Percentiles rank a stretch among this genome's conserved stretches.
Evolutionary conservation across 2,329 filamentous ascomycete species (phyloP).

Genomic region (Aspergillus sp.): DNA sequence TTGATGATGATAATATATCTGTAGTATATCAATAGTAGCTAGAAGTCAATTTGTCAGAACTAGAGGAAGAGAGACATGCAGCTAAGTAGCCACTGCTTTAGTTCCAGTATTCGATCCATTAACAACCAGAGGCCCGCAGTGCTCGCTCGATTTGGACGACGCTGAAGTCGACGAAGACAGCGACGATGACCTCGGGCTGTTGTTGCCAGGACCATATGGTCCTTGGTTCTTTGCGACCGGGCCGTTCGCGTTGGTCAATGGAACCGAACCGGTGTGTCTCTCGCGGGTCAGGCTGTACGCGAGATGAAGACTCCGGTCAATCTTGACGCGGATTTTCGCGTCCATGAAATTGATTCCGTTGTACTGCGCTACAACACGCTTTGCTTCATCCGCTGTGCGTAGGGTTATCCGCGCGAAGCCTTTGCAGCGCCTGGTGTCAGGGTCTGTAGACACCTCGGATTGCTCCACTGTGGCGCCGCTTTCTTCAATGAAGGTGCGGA

Average conservation of each 20-base stretch:
- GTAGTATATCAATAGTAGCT: no score
- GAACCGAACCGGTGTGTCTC: background rate
- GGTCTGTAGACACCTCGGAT: slow-evolving; percentile 34
- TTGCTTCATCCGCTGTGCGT: slow-evolving; percentile 38
- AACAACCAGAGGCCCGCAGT: slow-evolving; percentile 35
- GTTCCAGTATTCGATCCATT: slow-evolving; percentile 35
- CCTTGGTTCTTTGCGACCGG: background rate
- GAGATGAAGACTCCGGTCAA: slow-evolving; percentile 29
- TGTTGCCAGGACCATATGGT: background rate
- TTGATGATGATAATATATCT: no score
- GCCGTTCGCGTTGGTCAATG: background rate
- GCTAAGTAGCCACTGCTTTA: slow-evolving; percentile 20
- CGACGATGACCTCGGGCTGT: background rate
- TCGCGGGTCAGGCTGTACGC: slow-evolving; percentile 3
- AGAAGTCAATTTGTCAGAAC: no score
- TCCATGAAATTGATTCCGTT: slow-evolving; percentile 39
- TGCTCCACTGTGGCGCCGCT: slow-evolving; percentile 33
- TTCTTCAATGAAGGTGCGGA: slow-evolving; percentile 33
- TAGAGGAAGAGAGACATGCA: no score
- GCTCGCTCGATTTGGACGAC: slow-evolving; percentile 13
- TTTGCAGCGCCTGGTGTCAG: slow-evolving; percentile 24
- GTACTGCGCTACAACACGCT: slow-evolving; percentile 34
- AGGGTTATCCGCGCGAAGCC: slow-evolving; percentile 36
- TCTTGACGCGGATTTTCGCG: slow-evolving; percentile 35
- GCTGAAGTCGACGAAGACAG: background rate